These are phyloP conservation scores for Stylosanthes scabra DNA, from an alignment of 331 rosid species.

Conservation along the genomic window DNA sequence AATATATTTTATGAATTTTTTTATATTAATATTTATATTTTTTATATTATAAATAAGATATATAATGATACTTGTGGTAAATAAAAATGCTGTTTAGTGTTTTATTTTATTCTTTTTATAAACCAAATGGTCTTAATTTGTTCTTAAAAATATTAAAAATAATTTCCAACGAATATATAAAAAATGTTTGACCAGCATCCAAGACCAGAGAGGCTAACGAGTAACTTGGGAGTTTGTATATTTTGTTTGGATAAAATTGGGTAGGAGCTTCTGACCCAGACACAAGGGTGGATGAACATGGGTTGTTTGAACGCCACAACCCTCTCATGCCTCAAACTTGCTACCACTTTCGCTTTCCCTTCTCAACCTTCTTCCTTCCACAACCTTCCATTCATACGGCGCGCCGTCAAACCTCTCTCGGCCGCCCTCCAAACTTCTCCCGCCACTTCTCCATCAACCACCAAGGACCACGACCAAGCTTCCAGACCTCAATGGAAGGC, in stretches of 20 bases:
- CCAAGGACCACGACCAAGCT: slow-evolving; percentile 60
- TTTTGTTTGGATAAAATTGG: slow-evolving; percentile 22
- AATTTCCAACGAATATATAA: too few species aligned
- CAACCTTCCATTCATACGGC: slow-evolving; percentile 40
- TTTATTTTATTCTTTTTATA: too few species aligned
- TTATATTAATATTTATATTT: too few species aligned
- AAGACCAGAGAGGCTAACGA: too few species aligned
- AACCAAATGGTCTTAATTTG: too few species aligned
- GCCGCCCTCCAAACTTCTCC: slow-evolving; percentile 54
- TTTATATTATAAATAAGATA: too few species aligned
- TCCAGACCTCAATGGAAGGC: slow-evolving; percentile 86
- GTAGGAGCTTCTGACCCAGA: background rate
- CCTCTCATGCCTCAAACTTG: slow-evolving; percentile 54
- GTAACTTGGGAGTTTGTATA: too few species aligned
- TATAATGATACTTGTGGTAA: too few species aligned
- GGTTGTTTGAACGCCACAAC: slow-evolving; percentile 57
- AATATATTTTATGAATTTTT: too few species aligned
- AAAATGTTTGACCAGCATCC: too few species aligned
- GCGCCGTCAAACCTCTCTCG: slow-evolving; percentile 54
- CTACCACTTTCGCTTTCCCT: slow-evolving; percentile 44
- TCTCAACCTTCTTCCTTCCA: slow-evolving; percentile 17
- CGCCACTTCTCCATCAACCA: slow-evolving; percentile 25
- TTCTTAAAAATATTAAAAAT: too few species aligned
- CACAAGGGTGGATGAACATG: slow-evolving; percentile 34
- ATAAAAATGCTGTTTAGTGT: too few species aligned